These are phyloP conservation scores for Gloeophyllum trabeum DNA, from an alignment of 768 basidiomycete species.

Conservation along the genomic window DNA sequence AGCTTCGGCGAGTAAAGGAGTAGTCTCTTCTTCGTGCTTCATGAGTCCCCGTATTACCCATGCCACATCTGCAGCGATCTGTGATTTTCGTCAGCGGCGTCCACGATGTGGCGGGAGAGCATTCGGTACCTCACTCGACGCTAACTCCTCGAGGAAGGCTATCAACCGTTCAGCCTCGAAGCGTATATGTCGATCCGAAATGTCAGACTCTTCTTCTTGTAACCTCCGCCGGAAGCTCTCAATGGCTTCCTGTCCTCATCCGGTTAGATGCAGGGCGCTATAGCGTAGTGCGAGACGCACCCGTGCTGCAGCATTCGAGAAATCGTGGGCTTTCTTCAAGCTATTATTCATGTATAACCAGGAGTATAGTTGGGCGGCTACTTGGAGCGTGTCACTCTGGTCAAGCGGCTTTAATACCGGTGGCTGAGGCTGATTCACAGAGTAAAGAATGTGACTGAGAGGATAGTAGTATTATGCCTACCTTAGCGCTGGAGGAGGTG, in stretches of 20 bases:
- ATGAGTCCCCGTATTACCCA: slow-evolving; percentile 26
- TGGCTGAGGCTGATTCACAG: not conserved
- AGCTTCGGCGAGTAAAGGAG: not conserved
- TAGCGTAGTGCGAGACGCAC: slow-evolving; percentile 12
- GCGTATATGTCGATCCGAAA: slow-evolving; percentile 29
- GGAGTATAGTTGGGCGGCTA: slow-evolving; percentile 42
- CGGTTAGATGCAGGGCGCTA: not conserved
- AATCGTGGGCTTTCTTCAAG: slow-evolving; percentile 36
- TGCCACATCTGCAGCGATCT: slow-evolving; percentile 33
- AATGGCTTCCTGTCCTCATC: slow-evolving; percentile 22
- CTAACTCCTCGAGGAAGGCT: slow-evolving; percentile 35
- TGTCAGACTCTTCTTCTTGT: slow-evolving; percentile 25
- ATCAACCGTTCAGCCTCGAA: slow-evolving; percentile 30
- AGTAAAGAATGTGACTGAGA: not conserved
- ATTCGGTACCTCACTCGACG: slow-evolving; percentile 19
- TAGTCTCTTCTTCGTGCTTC: not conserved
- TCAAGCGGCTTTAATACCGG: not conserved
- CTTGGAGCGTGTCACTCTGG: slow-evolving; percentile 22
- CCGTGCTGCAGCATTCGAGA: slow-evolving; percentile 25
- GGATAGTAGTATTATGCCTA: not conserved
- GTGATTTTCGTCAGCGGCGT: slow-evolving; percentile 13
- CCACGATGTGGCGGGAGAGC: slow-evolving; percentile 1
- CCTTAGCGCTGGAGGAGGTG: not conserved
- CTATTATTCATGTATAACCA: slow-evolving; percentile 53
- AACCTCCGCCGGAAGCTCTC: slow-evolving; percentile 22